phyloP scores from a whole-genome alignment of 495 filamentous ascomycete species.

The Hypoxylon cercidicola region DNA sequence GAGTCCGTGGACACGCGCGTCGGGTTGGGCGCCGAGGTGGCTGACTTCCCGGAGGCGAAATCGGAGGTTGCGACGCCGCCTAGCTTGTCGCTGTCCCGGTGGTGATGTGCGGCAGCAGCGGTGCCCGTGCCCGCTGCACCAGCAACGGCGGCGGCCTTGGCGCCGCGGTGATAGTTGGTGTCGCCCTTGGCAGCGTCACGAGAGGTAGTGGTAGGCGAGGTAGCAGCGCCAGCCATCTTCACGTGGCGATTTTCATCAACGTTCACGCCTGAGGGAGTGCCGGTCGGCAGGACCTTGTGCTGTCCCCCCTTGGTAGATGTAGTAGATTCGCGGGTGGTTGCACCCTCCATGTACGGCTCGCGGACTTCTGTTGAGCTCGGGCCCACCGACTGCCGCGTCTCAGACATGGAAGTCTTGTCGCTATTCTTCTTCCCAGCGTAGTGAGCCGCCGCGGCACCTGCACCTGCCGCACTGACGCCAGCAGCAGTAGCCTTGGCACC shows the following conservation, averaged over 20 bases:
- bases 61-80: not conserved
- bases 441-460: slow-evolving; percentile 8
- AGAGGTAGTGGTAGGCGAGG: no score
- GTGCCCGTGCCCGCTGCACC: slow-evolving; percentile 17
- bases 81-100: not conserved
- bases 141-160: slow-evolving; percentile 20
- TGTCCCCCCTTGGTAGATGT: not conserved
- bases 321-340: not conserved
- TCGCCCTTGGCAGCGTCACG: not conserved
- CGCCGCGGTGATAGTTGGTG: slow-evolving; percentile 2
- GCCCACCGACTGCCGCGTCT: not conserved
- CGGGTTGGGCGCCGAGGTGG: not conserved
- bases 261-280: slow-evolving; percentile 44
- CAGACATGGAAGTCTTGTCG: slow-evolving; percentile 5
- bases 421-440: slow-evolving; percentile 2
- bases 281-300: slow-evolving; percentile 39
- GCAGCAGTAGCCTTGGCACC: slow-evolving; percentile 17
- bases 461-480: slow-evolving; percentile 18
- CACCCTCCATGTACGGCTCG: not conserved
- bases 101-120: slow-evolving; percentile 9
- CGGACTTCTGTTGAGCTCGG: not conserved
- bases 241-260: slow-evolving; percentile 6
- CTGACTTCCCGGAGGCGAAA: not conserved
- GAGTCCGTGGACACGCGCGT: slow-evolving; percentile 27
- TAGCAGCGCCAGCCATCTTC: not conserved